Conservation (phyloP, 768 basidiomycete genomes). For the Epithele typhae region DNA sequence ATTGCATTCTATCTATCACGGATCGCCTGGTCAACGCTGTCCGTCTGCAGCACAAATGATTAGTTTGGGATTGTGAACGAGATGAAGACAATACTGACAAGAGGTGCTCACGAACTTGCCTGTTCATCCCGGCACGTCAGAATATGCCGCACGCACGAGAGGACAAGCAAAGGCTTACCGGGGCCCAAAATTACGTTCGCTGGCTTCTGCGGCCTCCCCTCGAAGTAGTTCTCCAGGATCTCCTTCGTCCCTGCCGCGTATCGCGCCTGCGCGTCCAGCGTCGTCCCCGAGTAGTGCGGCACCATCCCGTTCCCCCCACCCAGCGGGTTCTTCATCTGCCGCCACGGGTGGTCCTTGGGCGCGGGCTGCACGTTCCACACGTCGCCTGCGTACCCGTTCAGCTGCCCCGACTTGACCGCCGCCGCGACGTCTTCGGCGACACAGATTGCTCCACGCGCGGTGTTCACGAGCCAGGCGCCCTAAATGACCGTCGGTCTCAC, state of each 20-base stretch:
- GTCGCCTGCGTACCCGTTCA: slow-evolving; percentile 56
- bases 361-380: slow-evolving; percentile 89
- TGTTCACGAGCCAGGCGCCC: slow-evolving; percentile 90
- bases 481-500: not conserved
- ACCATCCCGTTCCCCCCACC: slow-evolving; percentile 89
- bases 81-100: slow-evolving; percentile 14
- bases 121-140: too few relatives aligned
- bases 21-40: not conserved
- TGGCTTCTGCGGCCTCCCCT: slow-evolving; percentile 61
- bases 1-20: too few relatives aligned
- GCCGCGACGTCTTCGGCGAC: slow-evolving; percentile 75
- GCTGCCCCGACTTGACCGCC: slow-evolving; percentile 71
- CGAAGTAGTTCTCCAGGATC: slow-evolving; percentile 70
- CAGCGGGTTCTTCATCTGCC: slow-evolving; percentile 73
- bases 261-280: slow-evolving; percentile 82
- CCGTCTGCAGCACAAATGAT: not conserved
- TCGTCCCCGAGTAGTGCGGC: slow-evolving; percentile 84
- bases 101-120: slow-evolving; percentile 38
- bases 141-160: not conserved
- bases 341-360: slow-evolving; percentile 83
- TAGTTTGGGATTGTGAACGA: not conserved
- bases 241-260: slow-evolving; percentile 71
- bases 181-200: slow-evolving; percentile 78
- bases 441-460: slow-evolving; percentile 88
- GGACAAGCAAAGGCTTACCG: slow-evolving; percentile 7